Evolutionary conservation across 441 rosid genomes (phyloP).

Genomic region (Syzygium syzygioides): DNA sequence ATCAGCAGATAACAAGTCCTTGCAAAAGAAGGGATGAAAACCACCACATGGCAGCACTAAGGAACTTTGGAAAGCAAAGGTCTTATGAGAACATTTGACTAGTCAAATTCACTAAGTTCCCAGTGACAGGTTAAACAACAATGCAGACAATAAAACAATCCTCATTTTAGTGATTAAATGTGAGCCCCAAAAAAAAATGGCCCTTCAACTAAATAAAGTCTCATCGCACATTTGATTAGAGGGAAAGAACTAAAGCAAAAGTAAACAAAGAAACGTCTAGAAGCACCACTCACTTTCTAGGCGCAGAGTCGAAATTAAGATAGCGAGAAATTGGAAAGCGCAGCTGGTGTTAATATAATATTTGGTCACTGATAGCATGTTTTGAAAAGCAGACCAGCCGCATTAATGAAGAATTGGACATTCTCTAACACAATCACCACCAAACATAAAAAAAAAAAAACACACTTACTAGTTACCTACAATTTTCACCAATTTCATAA

Average conservation of each 20-base stretch:
- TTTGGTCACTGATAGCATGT: not conserved
- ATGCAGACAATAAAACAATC: not conserved
- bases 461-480: not conserved
- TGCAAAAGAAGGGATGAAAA: not conserved
- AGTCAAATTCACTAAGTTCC: not conserved
- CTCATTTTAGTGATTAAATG: not conserved
- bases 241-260: not conserved
- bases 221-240: not conserved
- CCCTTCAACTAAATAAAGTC: not conserved
- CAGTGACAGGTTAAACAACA: not conserved
- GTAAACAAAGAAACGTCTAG: not conserved
- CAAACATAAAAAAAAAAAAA: not conserved
- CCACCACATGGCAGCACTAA: not conserved
- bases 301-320: not conserved
- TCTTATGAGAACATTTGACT: not conserved
- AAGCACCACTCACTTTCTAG: not conserved
- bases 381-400: not conserved
- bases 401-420: not conserved
- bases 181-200: not conserved
- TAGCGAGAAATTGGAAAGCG: not conserved
- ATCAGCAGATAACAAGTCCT: not conserved
- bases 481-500: not conserved
- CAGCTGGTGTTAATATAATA: not conserved
- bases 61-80: not conserved
- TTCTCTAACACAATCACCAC: not conserved